Conservation (phyloP, 2,329 filamentous ascomycete species). For the Tolypocladium capitatum region DNA sequence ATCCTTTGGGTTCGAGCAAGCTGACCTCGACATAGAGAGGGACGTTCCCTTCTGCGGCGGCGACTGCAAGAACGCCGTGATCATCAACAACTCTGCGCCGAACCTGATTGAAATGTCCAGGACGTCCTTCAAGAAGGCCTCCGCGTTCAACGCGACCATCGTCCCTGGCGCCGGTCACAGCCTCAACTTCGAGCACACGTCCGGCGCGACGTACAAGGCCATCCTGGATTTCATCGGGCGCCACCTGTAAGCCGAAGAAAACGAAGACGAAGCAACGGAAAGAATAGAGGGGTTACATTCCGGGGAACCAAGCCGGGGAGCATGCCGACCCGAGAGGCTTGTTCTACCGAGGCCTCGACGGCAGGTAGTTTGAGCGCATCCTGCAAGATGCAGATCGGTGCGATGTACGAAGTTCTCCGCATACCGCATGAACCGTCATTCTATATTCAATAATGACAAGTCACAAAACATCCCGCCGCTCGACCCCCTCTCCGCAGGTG, state of each 20-base stretch:
- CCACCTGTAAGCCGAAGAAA: background rate
- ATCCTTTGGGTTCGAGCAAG: background rate
- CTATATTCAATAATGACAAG: too few relatives aligned
- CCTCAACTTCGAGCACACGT: slow-evolving; percentile 32
- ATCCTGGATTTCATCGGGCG: slow-evolving; percentile 21
- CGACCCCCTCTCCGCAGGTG: too few relatives aligned
- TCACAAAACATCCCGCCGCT: too few relatives aligned
- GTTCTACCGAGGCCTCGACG: background rate
- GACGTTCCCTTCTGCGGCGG: slow-evolving; percentile 49
- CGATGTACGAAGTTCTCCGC: too few relatives aligned
- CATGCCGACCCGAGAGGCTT: too few relatives aligned
- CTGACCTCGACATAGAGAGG: slow-evolving; percentile 16
- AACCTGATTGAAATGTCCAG: slow-evolving; percentile 28
- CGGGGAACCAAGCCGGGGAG: background rate
- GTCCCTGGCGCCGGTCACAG: slow-evolving; percentile 38
- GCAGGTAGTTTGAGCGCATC: background rate
- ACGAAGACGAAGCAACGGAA: background rate
- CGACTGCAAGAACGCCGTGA: slow-evolving; percentile 36
- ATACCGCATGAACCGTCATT: too few relatives aligned
- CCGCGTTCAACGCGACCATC: slow-evolving; percentile 37
- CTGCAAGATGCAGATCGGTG: background rate
- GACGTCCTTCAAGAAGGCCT: slow-evolving; percentile 29
- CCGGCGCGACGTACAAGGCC: slow-evolving; percentile 16
- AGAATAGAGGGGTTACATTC: background rate
- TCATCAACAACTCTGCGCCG: slow-evolving; percentile 20